Evolutionary conservation across 2,329 filamentous ascomycete genomes (phyloP), one percentile per base, ranked within the genome.

Genomic region (Colletotrichum noveboracense): DNA sequence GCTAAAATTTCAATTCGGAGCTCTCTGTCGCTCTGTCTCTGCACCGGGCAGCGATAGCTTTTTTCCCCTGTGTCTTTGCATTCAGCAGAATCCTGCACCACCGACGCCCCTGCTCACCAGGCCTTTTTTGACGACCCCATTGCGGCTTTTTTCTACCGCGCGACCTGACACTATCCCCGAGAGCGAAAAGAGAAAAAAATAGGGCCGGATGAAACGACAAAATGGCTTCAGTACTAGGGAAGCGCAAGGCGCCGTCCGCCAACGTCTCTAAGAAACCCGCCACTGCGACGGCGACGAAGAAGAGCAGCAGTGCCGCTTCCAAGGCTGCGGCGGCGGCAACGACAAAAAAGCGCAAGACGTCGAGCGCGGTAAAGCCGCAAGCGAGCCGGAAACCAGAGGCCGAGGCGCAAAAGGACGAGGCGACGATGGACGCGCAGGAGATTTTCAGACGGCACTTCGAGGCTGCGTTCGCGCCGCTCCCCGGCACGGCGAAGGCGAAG

Each of bases 361-460:
- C 58, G 14, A 26, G 16, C 13, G 26, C 18, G 6, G 36, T 13
- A 14, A 74, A 65, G 43, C 52, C 30, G 21, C 61, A 52, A 28
- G 12, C 13, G n/a, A 34, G 12, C 16, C 68, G 64, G 30, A 30
- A 24, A 43, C 18, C 38, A 43, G 36, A 21, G 14, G 21, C 38
- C 5, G 24, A 70, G n/a, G 52, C 60, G 7, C 24, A 64, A 10
- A 83, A 86, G 55, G 87, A 91, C 78, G 89, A 93, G 74, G 34
- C 56, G 13, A n/a, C 68, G 13, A 21, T 58, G 9, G 70, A 71
- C 43, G 89, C 94, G 14, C 92, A 95, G 79, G 95, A 93, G 71
- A 90, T 96, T 74, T 95, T 99, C 81, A 92, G 93, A 74, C 92
- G 91, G 79, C 94, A 96, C 82, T 98, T 98, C 82, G 97, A 98